These are phyloP conservation scores for Myochromella boudieri DNA, from an alignment of 768 basidiomycete species.

Conservation along the genomic window DNA sequence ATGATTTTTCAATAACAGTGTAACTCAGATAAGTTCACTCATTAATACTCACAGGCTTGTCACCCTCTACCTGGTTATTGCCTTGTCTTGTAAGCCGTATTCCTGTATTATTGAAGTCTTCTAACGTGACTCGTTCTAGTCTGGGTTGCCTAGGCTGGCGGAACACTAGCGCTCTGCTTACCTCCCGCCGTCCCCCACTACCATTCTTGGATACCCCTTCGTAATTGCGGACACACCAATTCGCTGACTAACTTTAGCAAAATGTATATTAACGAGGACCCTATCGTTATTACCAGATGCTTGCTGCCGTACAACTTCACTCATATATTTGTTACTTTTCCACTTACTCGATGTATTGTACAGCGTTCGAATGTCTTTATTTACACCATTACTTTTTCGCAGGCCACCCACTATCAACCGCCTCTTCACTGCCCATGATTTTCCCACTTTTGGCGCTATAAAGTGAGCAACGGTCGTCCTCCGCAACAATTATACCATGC, in stretches of 20 bases:
- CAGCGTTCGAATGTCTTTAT: background rate
- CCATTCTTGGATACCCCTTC: constrained; percentile 1
- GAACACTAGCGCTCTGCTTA: background rate
- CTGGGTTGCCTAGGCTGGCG: constrained; percentile 29
- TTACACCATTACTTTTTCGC: too few species aligned
- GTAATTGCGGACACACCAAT: background rate
- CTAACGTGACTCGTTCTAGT: constrained; percentile 16
- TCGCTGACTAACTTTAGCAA: background rate
- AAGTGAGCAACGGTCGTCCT: too few species aligned
- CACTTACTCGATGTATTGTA: constrained; percentile 7
- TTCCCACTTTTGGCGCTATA: too few species aligned
- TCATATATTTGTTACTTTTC: too few species aligned
- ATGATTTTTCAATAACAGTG: constrained; percentile 10
- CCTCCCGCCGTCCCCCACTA: background rate
- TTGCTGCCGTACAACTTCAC: too few species aligned
- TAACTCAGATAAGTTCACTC: constrained; percentile 6
- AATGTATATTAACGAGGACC: constrained; percentile 1
- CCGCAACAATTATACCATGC: too few species aligned
- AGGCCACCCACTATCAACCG: too few species aligned
- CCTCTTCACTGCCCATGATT: too few species aligned
- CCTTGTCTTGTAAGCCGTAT: constrained; percentile 64
- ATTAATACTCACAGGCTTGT: constrained; percentile 37
- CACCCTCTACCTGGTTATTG: constrained; percentile 78
- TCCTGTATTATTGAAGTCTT: background rate
- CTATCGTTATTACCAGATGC: too few species aligned